These are phyloP conservation scores for Gossypium schwendimanii DNA, from an alignment of 441 rosid genomes.

Conservation along the genomic window DNA sequence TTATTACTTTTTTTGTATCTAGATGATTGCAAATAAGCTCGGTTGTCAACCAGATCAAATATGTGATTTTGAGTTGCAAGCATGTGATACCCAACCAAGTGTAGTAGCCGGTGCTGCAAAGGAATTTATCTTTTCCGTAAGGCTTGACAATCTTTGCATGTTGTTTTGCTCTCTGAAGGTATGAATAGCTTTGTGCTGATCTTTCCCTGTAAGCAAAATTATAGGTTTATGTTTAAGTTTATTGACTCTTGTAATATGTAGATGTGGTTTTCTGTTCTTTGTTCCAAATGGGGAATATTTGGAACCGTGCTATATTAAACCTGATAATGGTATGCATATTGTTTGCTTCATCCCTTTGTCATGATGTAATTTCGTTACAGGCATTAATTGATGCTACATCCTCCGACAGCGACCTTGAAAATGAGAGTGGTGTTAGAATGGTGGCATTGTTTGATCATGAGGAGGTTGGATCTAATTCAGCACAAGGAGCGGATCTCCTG, in stretches of 20 bases:
- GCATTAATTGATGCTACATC: slow-evolving; percentile 78
- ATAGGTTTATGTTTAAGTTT: slow-evolving; percentile 10
- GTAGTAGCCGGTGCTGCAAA: slow-evolving; percentile 72
- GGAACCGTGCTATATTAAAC: neutral
- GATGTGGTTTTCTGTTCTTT: neutral
- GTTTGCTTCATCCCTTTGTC: neutral
- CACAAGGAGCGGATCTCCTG: slow-evolving; percentile 99
- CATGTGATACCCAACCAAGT: slow-evolving; percentile 95
- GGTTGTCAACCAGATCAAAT: slow-evolving; percentile 69
- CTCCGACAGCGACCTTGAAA: slow-evolving; percentile 56
- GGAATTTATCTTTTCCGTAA: slow-evolving; percentile 88
- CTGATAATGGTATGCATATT: neutral
- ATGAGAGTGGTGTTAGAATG: slow-evolving; percentile 86
- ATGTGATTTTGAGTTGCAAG: slow-evolving; percentile 95
- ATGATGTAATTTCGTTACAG: slow-evolving; percentile 29
- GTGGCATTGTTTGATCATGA: slow-evolving; percentile 97
- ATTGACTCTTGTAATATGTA: neutral
- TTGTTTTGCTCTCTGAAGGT: slow-evolving; percentile 92
- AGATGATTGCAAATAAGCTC: slow-evolving; percentile 63
- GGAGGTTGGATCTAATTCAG: slow-evolving; percentile 92
- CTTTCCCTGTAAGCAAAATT: neutral
- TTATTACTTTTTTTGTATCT: slow-evolving; percentile 17
- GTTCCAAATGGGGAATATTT: neutral
- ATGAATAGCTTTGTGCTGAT: slow-evolving; percentile 11
- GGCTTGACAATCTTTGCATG: slow-evolving; percentile 98